Base-by-base conservation (phyloP, 2,329 filamentous ascomycete species). In the Botrytis medusae region DNA sequence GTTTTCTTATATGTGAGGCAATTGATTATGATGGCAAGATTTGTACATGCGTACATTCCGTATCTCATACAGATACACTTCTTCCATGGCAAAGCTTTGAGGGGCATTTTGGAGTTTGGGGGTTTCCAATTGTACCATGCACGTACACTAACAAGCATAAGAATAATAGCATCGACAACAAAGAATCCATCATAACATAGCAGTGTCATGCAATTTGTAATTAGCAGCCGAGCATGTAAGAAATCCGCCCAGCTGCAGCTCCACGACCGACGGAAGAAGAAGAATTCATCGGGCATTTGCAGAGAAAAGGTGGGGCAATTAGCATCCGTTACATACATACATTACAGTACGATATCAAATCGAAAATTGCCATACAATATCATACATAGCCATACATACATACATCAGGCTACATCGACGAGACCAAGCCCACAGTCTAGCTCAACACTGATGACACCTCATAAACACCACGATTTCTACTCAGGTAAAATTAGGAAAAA, bases 251-350 rank as follows among this genome's bases (percentile, higher is more conserved):
- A 68, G 46, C n/a, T 68, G 70, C 48, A 68, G 62, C 61, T 68
- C 62, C 62, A 67, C 61, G 62, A 67, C 62, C 22, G 62, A 68
- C 62, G 51, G 70, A 68, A 72, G 61, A 64, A 54, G 69, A 60
- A 40, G 40, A 40, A 44, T 67, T 20, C 3, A 44, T 60, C 70
- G 70, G 70, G 48, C 51, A 40, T 68, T 60, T 51, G 70, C 62
- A 72, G 70, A n/a, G 40, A 18, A 67, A 68, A 60, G 70, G 70
- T 72, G 70, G 70, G 70, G 40, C 62, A 59, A n/a, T 44, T 32
- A 54, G 44, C 44, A 71, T 71, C 44, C 46, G 44, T 71, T 57
- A 57, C 51, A 29, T 57, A 60, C 51, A 48, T 68, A 72, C 10
- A 22, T 32, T 54, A 29, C 32, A 42, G 29, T 32, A n/a, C 37